These are phyloP conservation scores for Protomyces lactucae-debilis DNA, from an alignment of 1,139 yeast genomes.

Conservation along the genomic window DNA sequence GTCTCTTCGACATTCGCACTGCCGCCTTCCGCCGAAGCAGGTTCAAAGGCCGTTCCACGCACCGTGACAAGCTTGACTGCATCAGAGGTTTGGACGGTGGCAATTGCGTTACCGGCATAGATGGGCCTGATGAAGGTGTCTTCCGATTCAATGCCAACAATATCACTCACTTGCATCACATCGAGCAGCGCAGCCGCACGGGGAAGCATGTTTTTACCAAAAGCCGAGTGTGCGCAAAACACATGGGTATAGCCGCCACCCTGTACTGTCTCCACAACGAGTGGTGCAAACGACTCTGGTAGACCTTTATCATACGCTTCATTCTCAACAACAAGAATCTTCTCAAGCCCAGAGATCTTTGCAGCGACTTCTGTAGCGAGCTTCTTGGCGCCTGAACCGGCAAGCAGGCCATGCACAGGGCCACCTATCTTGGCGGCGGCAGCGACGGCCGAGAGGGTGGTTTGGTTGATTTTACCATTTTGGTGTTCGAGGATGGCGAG, in stretches of 20 bases:
- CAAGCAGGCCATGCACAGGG: conserved; percentile 43
- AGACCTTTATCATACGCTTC: conserved; percentile 42
- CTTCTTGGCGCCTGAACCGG: conserved; percentile 41
- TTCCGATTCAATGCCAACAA: conserved; percentile 59
- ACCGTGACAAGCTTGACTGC: conserved; percentile 62
- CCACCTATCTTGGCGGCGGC: conserved; percentile 44
- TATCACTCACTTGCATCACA: conserved; percentile 81
- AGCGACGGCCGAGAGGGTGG: conserved; percentile 37
- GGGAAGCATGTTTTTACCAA: conserved; percentile 82
- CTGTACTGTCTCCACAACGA: conserved; percentile 43
- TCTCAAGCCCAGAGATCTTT: conserved; percentile 41
- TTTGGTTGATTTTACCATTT: conserved; percentile 20
- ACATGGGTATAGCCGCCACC: conserved; percentile 59
- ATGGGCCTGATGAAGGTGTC: conserved; percentile 86
- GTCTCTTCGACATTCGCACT: conserved; percentile 54
- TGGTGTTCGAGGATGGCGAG: conserved; percentile 28
- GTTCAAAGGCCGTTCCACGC: conserved; percentile 80
- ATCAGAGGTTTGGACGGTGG: conserved; percentile 73
- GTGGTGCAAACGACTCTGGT: conserved; percentile 42
- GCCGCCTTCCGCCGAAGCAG: conserved; percentile 42
- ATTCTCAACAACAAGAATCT: conserved; percentile 41
- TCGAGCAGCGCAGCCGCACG: conserved; percentile 81
- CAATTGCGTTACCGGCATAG: conserved; percentile 90
- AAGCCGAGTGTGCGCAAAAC: conserved; percentile 73
- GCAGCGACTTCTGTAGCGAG: conserved; percentile 39